Conservation (phyloP, 371 early-diverging fungal genomes). For the Saksenaea oblongispora region DNA sequence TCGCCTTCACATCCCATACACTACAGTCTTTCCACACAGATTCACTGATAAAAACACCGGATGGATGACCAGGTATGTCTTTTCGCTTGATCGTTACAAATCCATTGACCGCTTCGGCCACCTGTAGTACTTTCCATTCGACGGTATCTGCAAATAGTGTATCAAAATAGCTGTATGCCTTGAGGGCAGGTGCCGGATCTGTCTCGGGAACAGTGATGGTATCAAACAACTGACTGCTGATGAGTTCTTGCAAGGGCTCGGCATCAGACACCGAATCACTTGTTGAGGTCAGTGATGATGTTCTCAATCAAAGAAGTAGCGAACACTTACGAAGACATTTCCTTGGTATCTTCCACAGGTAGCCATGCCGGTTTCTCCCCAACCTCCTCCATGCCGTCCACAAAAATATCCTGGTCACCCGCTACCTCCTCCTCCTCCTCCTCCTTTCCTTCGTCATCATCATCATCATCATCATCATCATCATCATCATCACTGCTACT, state of each 20-base stretch:
- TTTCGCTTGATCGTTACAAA: conserved; percentile 40
- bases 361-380: neutral
- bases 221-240: neutral
- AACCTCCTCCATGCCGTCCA: conserved; percentile 34
- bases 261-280: neutral
- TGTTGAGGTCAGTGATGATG: neutral
- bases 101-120: conserved; percentile 26
- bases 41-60: conserved; percentile 51
- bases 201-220: conserved; percentile 23
- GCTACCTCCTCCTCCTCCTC: conserved; percentile 39
- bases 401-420: conserved; percentile 29
- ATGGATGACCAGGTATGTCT: conserved; percentile 51
- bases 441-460: conserved; percentile 46
- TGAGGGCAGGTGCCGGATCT: conserved; percentile 30
- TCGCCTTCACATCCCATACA: conserved; percentile 62
- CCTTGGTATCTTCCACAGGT: neutral
- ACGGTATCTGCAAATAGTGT: conserved; percentile 11
- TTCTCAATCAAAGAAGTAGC: neutral
- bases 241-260: neutral
- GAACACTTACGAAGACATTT: neutral
- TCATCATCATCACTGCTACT: conserved; percentile 1
- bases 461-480: conserved; percentile 33
- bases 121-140: conserved; percentile 18
- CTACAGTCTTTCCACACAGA: conserved; percentile 53
- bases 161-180: conserved; percentile 25